Evolutionary conservation across 345 rosid genomes (phyloP).

Genomic region (Salix brachista): DNA sequence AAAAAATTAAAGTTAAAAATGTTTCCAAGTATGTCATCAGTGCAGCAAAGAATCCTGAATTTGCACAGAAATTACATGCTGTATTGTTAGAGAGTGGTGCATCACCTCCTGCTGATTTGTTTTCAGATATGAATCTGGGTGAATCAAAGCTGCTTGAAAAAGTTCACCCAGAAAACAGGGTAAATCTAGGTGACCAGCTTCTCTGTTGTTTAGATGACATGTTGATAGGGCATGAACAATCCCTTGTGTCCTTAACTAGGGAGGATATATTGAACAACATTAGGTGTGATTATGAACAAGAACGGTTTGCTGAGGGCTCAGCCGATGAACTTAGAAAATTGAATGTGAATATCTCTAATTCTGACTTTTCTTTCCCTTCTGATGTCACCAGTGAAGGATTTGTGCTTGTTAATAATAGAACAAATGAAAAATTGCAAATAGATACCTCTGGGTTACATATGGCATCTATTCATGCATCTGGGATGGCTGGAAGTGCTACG

Average conservation of each 20-base stretch:
- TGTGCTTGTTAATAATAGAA: constrained; percentile 23
- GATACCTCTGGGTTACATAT: constrained; percentile 17
- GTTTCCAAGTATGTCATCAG: constrained; percentile 81
- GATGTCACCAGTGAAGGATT: constrained; percentile 32
- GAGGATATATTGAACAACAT: constrained; percentile 13
- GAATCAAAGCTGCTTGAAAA: constrained; percentile 36
- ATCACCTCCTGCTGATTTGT: constrained; percentile 83
- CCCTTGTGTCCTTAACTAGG: constrained; percentile 16
- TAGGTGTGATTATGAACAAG: constrained; percentile 20
- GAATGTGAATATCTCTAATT: constrained; percentile 27
- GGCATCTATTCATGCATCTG: constrained; percentile 11
- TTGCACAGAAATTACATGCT: constrained; percentile 86
- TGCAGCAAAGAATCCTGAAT: constrained; percentile 91
- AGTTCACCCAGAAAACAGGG: constrained; percentile 25
- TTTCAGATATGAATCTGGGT: constrained; percentile 47
- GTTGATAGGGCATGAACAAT: constrained; percentile 22
- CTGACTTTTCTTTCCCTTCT: constrained; percentile 30
- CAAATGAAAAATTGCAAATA: constrained; percentile 20
- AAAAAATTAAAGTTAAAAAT: constrained; percentile 76
- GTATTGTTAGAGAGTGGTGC: constrained; percentile 88
- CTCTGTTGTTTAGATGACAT: constrained; percentile 30
- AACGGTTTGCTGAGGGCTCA: constrained; percentile 24
- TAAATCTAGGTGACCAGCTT: constrained; percentile 21
- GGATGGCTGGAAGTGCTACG: constrained; percentile 10
- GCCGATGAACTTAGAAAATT: constrained; percentile 39